phyloP scores from a whole-genome alignment of 2,329 filamentous ascomycete species.

The Talaromyces rugulosus region DNA sequence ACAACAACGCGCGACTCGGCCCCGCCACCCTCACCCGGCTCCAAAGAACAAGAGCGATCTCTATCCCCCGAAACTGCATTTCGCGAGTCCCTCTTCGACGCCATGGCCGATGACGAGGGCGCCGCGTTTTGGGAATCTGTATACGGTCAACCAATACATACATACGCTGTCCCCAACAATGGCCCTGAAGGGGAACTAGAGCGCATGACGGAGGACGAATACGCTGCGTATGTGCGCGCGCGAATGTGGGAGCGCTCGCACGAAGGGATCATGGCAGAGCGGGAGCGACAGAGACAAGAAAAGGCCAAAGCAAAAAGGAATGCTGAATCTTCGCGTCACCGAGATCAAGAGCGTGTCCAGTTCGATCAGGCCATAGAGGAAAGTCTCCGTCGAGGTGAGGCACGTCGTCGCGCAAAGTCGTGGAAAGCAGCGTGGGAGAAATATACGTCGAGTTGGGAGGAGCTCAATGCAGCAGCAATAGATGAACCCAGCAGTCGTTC shows the following conservation, averaged over 20 bases:
- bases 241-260: slow-evolving; percentile 97
- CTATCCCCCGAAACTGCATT: slow-evolving; percentile 74
- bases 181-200: slow-evolving; percentile 60
- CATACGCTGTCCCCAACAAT: slow-evolving; percentile 56
- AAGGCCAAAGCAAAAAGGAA: slow-evolving; percentile 43
- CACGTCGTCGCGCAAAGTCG: slow-evolving; percentile 43
- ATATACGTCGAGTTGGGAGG: slow-evolving; percentile 64
- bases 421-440: slow-evolving; percentile 60
- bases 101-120: slow-evolving; percentile 93
- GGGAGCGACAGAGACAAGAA: slow-evolving; percentile 57
- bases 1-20: slow-evolving; percentile 6
- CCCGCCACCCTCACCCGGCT: not conserved
- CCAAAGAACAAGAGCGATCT: slow-evolving; percentile 5
- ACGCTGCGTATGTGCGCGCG: slow-evolving; percentile 75
- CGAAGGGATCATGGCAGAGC: slow-evolving; percentile 75
- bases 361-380: slow-evolving; percentile 65
- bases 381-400: slow-evolving; percentile 63
- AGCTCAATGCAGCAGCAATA: slow-evolving; percentile 30
- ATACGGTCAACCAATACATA: slow-evolving; percentile 93
- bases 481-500: slow-evolving; percentile 5
- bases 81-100: slow-evolving; percentile 91
- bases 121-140: slow-evolving; percentile 92
- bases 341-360: slow-evolving; percentile 23
- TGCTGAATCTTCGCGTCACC: slow-evolving; percentile 28
- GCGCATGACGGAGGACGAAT: slow-evolving; percentile 88